Evolutionary conservation across 441 rosid genomes (phyloP), one percentile per base, ranked within the genome.

Genomic region (Theobroma grandiflorum): DNA sequence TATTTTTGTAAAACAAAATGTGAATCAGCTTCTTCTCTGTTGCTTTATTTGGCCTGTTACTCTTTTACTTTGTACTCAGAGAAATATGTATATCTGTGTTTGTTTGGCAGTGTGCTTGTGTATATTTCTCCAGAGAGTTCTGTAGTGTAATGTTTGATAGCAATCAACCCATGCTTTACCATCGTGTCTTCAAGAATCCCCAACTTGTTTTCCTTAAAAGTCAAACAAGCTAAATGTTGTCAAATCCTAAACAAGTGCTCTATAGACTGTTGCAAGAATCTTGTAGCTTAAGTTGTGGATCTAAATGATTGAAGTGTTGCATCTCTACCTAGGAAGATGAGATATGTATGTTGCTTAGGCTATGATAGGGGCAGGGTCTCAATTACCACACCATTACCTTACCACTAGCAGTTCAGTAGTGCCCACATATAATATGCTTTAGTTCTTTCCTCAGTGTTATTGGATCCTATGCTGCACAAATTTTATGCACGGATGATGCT

Each of bases 1-100:
- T 31, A 16, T 26, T 2, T 40, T 43, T 76, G 11, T 43, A 37
- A 52, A 76, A 2, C 26, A 55, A 76, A 66, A 76, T 75, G 77
- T 61, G 50, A 64, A 52, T 40, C 57, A 18, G 45, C 33, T 47
- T 26, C 20, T 31, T 35, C 15, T 6, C 3, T 43, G 37, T 14
- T 20, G 52, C 63, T 37, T 9, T 9, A 14, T 52, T 55, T 65
- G 33, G 33, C 18, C 40, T 3, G 0, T 18, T 45, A 22, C 40
- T 74, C 7, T 57, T 74, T 42, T 31, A 42, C 55, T 22, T n/a
- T 38, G 65, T 55, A 2, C 12, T 42, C 42, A 26, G 67, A 58
- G 22, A 59, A 57, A 58, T 33, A 58, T 58, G 57, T 10, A 68
- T 1, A 26, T 72, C 26, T 37, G 47, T 35, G 50, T 57, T 31